Evolutionary conservation across 2,329 filamentous ascomycete species (phyloP), one percentile per base, ranked within the genome.

Genomic region (Colletotrichum sojae): DNA sequence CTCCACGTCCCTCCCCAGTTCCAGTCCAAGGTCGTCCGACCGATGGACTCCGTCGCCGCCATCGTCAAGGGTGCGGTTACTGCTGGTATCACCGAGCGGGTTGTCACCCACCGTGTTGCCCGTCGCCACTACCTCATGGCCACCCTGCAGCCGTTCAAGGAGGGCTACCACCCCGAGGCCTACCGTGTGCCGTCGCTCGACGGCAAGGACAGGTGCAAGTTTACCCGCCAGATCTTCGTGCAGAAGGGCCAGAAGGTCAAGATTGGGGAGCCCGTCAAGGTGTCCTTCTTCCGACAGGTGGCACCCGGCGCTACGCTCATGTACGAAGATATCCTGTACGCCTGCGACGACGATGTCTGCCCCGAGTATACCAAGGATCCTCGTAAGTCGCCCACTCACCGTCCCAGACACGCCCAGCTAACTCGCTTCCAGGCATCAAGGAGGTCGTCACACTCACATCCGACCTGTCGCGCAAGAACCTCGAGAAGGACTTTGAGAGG

Each of bases 331-430:
- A 95, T 98, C 62, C 83, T 98, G 67, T 98, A 98, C 80, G 96
- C 95, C 58, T 99, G 96, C 78, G 96, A 99, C 78, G 96, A 98
- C 73, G 96, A 99, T 79, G 94, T 97, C 60, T 98, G 95, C 82
- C 96, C 96, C 1, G 96, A 98, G 81, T 99, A 99, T 80, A 98
- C 95, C 74, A 99, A 98, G 81, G 96, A 99, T 89, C 95, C 96
- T 75, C 94, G 96, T 97, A 91, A 91, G 95, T 93, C 71, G 3
- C 51, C 6, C 31, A 10, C 13, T 18, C 16, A 31, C 12, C 36
- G 36, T 3, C 2, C 13, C 13, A 16, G 20, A 6, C 39, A 3
- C 48, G 31, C 22, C 9, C 60, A 67, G 73, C 79, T 80, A 79
- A 78, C 73, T 55, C 57, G 16, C 64, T 45, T 70, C 72, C 74